phyloP scores from a whole-genome alignment of 1,284 basidiomycete species.

The Psilocybe mexicana region DNA sequence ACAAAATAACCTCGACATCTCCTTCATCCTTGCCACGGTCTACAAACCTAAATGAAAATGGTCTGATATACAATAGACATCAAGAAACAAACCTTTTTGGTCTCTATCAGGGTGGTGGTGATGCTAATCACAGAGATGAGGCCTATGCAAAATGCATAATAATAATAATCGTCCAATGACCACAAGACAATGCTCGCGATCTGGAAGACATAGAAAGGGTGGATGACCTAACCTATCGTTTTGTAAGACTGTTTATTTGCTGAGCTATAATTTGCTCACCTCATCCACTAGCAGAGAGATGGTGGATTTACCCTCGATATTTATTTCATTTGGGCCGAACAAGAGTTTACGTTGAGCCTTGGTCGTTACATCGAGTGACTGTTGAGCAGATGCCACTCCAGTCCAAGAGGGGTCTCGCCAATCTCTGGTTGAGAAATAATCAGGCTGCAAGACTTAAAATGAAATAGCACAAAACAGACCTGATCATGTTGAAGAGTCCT shows the following conservation, averaged over 20 bases:
- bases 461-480: constrained; percentile 44
- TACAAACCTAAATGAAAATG: constrained; percentile 30
- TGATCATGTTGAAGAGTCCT: constrained; percentile 82
- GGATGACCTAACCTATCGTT: constrained; percentile 64
- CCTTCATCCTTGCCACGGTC: constrained; percentile 93
- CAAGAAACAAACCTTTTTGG: constrained; percentile 67
- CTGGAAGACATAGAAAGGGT: constrained; percentile 98
- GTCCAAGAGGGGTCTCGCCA: constrained; percentile 91
- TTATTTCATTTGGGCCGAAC: constrained; percentile 89
- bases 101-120: constrained; percentile 87
- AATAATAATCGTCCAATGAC: constrained; percentile 95
- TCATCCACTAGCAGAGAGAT: constrained; percentile 88
- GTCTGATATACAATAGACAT: neutral
- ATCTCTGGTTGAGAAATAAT: constrained; percentile 53
- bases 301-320: constrained; percentile 88
- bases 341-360: constrained; percentile 70
- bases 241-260: constrained; percentile 3
- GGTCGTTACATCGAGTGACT: constrained; percentile 57
- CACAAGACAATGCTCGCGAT: constrained; percentile 94
- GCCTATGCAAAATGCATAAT: constrained; percentile 97
- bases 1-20: constrained; percentile 95
- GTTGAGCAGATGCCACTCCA: constrained; percentile 59
- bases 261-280: constrained; percentile 44
- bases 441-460: neutral
- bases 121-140: constrained; percentile 91